Evolutionary conservation across 148 eudicot genomes (phyloP).

Genomic region (Cornus suecica): DNA sequence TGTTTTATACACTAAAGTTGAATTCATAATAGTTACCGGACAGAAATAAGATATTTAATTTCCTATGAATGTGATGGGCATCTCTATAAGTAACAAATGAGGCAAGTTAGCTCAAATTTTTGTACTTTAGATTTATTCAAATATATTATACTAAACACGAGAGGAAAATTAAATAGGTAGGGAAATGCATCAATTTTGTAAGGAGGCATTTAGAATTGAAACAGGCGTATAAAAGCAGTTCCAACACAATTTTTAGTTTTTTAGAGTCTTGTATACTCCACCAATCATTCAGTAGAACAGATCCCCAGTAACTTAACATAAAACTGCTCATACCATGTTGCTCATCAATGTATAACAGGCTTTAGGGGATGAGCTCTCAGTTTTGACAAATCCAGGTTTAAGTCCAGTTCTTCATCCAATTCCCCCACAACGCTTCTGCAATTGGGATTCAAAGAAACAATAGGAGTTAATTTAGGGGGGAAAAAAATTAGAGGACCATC

Average conservation of each 20-base stretch:
- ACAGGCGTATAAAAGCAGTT: background rate
- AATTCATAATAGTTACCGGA: background rate
- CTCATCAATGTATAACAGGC: slow-evolving; percentile 67
- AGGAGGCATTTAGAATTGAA: background rate
- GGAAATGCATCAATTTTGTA: background rate
- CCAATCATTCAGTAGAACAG: background rate
- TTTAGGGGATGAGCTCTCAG: slow-evolving; percentile 80
- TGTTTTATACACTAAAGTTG: too few relatives aligned
- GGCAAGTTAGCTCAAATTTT: too few relatives aligned
- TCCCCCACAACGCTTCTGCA: slow-evolving; percentile 88
- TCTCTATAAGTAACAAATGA: too few relatives aligned
- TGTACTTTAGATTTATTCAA: too few relatives aligned
- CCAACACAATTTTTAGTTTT: background rate
- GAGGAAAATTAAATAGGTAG: background rate
- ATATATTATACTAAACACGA: too few relatives aligned
- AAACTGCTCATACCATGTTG: slow-evolving; percentile 14
- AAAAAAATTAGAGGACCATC: background rate
- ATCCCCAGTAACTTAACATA: background rate
- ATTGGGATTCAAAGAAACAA: background rate
- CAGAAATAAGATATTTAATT: too few relatives aligned
- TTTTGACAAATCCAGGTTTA: slow-evolving; percentile 58
- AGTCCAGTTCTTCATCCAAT: slow-evolving; percentile 86
- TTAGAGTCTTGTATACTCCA: background rate
- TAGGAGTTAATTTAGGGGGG: background rate
- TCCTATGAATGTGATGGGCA: background rate